Percentiles rank a stretch among this genome's conserved stretches.
These are phyloP conservation scores for Helotiales sp. DNA, from an alignment of 2,329 filamentous ascomycete genomes.

Conservation along the genomic window DNA sequence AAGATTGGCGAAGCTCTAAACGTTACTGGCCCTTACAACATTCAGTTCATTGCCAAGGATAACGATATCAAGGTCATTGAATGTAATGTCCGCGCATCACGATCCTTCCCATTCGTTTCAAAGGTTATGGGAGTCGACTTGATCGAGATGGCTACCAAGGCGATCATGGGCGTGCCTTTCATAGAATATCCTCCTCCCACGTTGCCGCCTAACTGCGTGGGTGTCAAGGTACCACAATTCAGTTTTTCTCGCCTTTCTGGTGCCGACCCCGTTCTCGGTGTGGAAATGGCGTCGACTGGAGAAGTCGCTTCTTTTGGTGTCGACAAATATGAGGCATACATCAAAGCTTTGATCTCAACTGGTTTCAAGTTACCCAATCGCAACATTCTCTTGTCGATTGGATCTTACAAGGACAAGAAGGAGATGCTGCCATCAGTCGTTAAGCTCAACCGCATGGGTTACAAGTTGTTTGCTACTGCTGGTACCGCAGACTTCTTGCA, in stretches of 20 bases:
- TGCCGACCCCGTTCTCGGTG: conserved; percentile 92
- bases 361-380: conserved; percentile 95
- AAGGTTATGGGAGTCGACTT: conserved; percentile 98
- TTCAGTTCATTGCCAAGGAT: conserved; percentile 99
- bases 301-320: conserved; percentile 96
- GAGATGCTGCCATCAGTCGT: conserved; percentile 93
- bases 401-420: conserved; percentile 96
- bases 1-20: conserved; percentile 96
- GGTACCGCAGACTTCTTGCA: conserved; percentile 96
- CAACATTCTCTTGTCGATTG: conserved; percentile 93
- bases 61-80: conserved; percentile 99
- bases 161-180: conserved; percentile 85
- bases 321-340: conserved; percentile 96
- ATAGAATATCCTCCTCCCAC: conserved; percentile 76
- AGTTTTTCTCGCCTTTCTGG: conserved; percentile 97
- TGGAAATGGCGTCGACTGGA: conserved; percentile 98
- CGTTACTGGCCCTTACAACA: conserved; percentile 96
- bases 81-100: conserved; percentile 94
- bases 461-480: conserved; percentile 92
- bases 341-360: conserved; percentile 93
- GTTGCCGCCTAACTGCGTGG: conserved; percentile 80
- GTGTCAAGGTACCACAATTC: conserved; percentile 98
- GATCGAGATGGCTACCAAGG: conserved; percentile 98
- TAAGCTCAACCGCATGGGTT: conserved; percentile 87
- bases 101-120: conserved; percentile 96